A percentile compares a stretch with the other conserved stretches of the same genome.
Conservation (phyloP, 768 basidiomycete species). For the Boletus vermiculosoides region DNA sequence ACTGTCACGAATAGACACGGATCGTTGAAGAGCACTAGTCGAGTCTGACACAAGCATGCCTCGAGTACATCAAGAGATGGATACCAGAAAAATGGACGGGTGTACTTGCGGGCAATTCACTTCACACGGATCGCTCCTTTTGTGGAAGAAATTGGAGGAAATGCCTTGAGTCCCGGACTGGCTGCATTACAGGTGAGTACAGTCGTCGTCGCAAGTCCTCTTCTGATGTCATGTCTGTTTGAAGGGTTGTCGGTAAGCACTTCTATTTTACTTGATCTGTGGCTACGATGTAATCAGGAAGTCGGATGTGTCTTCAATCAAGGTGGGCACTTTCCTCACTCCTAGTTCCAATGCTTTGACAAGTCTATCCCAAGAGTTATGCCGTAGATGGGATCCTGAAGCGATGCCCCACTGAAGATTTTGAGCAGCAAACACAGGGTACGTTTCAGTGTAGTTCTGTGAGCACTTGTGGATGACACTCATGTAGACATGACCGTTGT, state of each 20-base stretch:
- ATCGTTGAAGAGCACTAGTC: not conserved
- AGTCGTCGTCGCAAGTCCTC: not conserved
- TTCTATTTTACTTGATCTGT: not conserved
- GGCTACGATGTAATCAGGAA: not conserved
- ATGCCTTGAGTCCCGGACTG: constrained; percentile 82
- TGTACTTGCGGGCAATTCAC: constrained; percentile 84
- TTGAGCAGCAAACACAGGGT: constrained; percentile 61
- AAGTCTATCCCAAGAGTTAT: constrained; percentile 53
- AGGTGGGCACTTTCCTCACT: constrained; percentile 43
- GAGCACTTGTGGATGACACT: not conserved
- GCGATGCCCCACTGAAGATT: constrained; percentile 19
- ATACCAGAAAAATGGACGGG: constrained; percentile 62
- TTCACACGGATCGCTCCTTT: constrained; percentile 78
- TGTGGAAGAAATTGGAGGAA: constrained; percentile 62
- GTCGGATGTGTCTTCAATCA: constrained; percentile 80
- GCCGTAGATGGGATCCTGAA: constrained; percentile 63
- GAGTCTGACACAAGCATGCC: constrained; percentile 30
- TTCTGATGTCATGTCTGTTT: not conserved
- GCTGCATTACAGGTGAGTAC: constrained; percentile 72
- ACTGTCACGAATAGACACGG: not conserved
- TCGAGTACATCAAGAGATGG: constrained; percentile 84
- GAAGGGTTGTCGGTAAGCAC: constrained; percentile 68
- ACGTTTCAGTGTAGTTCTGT: constrained; percentile 5
- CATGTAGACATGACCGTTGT: too few relatives aligned
- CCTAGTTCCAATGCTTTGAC: not conserved